Evolutionary conservation across 192 early-diverging fungal genomes (phyloP).

Genomic region (Podila horticola): DNA sequence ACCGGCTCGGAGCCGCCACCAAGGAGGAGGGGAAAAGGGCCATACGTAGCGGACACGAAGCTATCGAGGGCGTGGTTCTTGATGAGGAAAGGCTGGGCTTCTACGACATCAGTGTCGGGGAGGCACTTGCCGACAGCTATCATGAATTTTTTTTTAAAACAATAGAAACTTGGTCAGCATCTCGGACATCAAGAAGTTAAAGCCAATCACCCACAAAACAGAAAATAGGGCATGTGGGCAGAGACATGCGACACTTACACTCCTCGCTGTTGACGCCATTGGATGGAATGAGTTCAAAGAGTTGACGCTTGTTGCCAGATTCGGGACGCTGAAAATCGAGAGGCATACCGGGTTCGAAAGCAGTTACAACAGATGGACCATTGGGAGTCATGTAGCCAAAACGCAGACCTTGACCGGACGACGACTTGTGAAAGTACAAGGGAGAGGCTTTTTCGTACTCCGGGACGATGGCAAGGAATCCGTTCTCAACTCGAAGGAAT

Average conservation of each 20-base stretch:
- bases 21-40: not conserved
- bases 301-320: not conserved
- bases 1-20: not conserved
- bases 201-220: no score
- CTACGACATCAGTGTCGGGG: not conserved
- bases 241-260: not conserved
- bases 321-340: no score
- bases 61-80: not conserved
- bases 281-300: not conserved
- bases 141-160: no score
- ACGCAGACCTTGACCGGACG: slow-evolving; percentile 1
- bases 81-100: not conserved
- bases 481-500: not conserved
- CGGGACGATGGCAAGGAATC: not conserved
- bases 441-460: not conserved
- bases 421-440: slow-evolving; percentile 1
- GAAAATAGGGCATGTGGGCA: not conserved
- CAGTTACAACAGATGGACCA: not conserved
- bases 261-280: no score
- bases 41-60: not conserved
- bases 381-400: not conserved
- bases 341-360: not conserved
- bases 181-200: no score
- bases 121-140: not conserved
- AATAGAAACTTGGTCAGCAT: no score